Evolutionary conservation across 306 rosid species (phyloP).

Genomic region (Alnus glutinosa): DNA sequence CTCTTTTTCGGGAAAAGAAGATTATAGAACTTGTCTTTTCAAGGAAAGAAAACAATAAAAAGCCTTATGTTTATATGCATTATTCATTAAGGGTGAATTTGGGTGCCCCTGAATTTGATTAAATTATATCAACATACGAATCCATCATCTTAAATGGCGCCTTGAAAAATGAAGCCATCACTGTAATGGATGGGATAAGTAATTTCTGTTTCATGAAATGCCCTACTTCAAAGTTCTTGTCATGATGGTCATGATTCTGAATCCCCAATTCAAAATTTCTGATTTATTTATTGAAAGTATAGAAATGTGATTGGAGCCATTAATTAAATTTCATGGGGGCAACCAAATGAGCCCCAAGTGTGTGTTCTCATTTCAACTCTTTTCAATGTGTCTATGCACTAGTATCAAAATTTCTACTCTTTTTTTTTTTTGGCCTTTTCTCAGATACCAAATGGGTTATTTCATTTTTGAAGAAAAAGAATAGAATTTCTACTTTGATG

Average conservation of each 20-base stretch:
- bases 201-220: background rate
- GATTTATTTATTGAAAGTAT: background rate
- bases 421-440: background rate
- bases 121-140: background rate
- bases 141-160: background rate
- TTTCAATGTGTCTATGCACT: background rate
- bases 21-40: background rate
- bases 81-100: background rate
- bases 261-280: background rate
- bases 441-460: background rate
- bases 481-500: background rate
- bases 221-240: background rate
- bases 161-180: background rate
- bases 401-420: background rate
- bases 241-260: background rate
- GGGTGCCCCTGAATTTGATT: background rate
- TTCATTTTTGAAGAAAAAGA: background rate
- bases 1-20: background rate
- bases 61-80: background rate
- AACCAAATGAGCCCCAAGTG: background rate
- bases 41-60: background rate
- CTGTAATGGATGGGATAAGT: background rate
- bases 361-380: background rate
- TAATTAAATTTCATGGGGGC: background rate
- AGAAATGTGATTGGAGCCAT: background rate